These are phyloP conservation scores for Salix koriyanagi DNA, from an alignment of 345 rosid genomes.

Conservation along the genomic window DNA sequence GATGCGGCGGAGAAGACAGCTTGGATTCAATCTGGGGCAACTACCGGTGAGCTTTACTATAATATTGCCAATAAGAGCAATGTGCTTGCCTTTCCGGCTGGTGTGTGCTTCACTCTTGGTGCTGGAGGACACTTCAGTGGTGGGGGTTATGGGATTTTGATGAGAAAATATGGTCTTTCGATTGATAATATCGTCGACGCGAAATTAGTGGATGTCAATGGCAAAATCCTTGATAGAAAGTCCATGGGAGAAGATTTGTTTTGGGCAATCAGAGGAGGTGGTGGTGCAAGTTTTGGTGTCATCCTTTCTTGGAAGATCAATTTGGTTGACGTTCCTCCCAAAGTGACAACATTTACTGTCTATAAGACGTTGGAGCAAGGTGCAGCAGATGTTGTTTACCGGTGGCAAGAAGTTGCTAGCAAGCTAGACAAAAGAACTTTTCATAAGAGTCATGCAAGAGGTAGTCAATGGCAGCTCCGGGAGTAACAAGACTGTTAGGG, in stretches of 20 bases:
- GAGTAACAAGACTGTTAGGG: neutral
- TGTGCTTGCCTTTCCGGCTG: constrained; percentile 1
- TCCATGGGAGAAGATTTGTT: constrained; percentile 1
- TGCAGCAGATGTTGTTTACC: constrained; percentile 21
- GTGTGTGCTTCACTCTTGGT: neutral
- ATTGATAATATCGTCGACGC: neutral
- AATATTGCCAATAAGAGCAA: neutral
- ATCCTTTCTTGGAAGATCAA: constrained; percentile 7
- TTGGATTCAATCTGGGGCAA: neutral
- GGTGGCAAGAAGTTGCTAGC: constrained; percentile 38
- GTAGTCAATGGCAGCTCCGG: neutral
- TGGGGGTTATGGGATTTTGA: neutral
- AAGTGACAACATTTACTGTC: constrained; percentile 26
- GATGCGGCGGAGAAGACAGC: neutral
- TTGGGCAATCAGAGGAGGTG: constrained; percentile 7
- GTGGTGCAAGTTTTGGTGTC: constrained; percentile 6
- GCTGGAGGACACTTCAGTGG: constrained; percentile 1
- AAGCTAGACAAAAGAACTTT: constrained; percentile 25
- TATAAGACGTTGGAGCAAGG: constrained; percentile 28
- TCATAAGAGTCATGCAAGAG: constrained; percentile 24
- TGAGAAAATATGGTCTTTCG: constrained; percentile 3
- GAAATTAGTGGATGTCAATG: neutral
- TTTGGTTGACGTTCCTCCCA: constrained; percentile 4
- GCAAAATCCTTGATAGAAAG: neutral
- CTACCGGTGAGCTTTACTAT: neutral